Percentiles rank a stretch among this genome's conserved stretches.
phyloP scores from a whole-genome alignment of 1,284 basidiomycete genomes.

The Cryptococcus sp. region DNA sequence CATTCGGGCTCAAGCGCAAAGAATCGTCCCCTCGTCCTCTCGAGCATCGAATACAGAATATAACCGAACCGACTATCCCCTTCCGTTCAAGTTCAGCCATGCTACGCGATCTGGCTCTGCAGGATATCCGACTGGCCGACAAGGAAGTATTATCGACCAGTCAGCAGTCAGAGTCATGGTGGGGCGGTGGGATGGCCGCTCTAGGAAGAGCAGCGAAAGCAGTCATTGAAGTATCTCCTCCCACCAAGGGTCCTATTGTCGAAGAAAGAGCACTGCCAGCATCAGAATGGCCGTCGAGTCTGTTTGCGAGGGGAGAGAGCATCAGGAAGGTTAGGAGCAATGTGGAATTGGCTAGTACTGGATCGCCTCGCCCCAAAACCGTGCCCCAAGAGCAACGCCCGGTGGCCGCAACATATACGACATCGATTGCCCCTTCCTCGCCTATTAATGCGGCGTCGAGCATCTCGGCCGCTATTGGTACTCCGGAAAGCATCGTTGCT shows the following conservation, averaged over 20 bases:
- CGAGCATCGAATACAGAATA: constrained; percentile 15
- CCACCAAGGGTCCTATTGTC: constrained; percentile 6
- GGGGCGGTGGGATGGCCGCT: constrained; percentile 19
- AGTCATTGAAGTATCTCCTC: constrained; percentile 10
- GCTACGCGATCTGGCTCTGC: constrained; percentile 23
- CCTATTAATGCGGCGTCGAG: neutral
- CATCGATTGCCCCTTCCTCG: neutral
- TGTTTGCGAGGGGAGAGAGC: constrained; percentile 24
- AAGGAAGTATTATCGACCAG: neutral
- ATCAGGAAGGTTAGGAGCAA: constrained; percentile 36
- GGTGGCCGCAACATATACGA: neutral
- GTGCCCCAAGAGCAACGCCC: constrained; percentile 24
- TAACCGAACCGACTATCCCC: constrained; percentile 27
- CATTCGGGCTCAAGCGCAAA: constrained; percentile 22
- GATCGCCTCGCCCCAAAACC: constrained; percentile 10
- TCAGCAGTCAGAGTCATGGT: constrained; percentile 20
- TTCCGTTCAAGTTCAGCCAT: constrained; percentile 30
- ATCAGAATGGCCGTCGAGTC: constrained; percentile 17
- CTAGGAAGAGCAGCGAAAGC: constrained; percentile 14
- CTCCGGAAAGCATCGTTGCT: neutral
- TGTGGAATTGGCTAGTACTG: constrained; percentile 21
- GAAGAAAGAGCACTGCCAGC: no score
- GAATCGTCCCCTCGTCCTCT: neutral
- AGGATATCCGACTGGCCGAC: constrained; percentile 8
- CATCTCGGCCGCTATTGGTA: constrained; percentile 3